phyloP scores from a whole-genome alignment of 257 asterid genomes.

The Solanum chiquidenum region DNA sequence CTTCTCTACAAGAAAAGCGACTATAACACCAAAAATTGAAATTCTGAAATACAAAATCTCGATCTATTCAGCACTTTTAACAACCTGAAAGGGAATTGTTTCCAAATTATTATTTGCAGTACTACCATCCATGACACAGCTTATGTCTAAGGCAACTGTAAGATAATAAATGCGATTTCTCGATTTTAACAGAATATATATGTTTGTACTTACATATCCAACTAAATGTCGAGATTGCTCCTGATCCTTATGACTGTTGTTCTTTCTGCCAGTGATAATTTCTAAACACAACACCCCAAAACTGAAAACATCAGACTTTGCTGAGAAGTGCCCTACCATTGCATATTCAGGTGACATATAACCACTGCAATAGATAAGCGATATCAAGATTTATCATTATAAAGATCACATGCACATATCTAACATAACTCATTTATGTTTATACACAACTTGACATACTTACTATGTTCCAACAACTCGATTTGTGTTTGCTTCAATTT shows the following conservation, averaged over 20 bases:
- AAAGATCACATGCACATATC: background rate
- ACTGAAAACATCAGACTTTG: conserved; percentile 22
- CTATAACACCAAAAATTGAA: background rate
- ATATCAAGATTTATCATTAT: background rate
- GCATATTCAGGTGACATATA: conserved; percentile 40
- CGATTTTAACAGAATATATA: background rate
- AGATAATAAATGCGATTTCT: background rate
- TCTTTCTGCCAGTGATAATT: conserved; percentile 17
- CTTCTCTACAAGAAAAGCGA: background rate
- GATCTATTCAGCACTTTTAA: background rate
- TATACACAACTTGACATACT: background rate
- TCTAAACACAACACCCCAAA: conserved; percentile 20
- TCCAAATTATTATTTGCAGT: background rate
- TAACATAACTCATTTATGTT: background rate
- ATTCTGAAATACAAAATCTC: background rate
- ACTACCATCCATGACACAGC: background rate
- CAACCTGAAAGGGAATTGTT: background rate
- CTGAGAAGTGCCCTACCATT: conserved; percentile 25
- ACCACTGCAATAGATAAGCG: conserved; percentile 13
- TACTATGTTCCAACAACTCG: conserved; percentile 29
- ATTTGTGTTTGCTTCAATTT: conserved; percentile 18
- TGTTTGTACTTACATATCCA: conserved; percentile 17
- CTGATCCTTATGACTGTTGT: background rate
- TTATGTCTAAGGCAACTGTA: background rate
- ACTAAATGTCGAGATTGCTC: background rate